Evolutionary conservation across 1,139 yeast species (phyloP).

Genomic region (Suhomyces yuchorum): DNA sequence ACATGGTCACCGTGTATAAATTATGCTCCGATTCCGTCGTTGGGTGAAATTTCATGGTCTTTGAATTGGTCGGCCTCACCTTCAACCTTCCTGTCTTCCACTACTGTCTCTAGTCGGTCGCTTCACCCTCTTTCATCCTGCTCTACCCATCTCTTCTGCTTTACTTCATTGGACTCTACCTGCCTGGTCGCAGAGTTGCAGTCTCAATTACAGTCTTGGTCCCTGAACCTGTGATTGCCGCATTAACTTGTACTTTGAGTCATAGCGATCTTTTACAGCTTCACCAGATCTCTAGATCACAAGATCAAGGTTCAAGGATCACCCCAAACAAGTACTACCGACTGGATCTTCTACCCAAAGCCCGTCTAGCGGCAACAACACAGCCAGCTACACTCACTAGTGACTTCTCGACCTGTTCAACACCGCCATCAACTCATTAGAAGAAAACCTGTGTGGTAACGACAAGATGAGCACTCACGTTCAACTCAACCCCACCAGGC

Average conservation of each 20-base stretch:
- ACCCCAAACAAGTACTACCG: background rate
- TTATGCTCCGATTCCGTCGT: background rate
- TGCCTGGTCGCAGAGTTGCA: background rate
- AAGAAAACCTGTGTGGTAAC: no score
- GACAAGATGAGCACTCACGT: slow-evolving; percentile 17
- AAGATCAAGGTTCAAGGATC: background rate
- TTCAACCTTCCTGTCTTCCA: background rate
- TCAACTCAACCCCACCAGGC: slow-evolving; percentile 39
- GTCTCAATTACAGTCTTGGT: background rate
- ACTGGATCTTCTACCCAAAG: background rate
- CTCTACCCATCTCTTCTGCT: background rate
- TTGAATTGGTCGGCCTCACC: background rate
- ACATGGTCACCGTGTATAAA: background rate
- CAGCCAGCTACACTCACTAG: no score
- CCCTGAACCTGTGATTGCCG: background rate
- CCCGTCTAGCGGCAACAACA: background rate
- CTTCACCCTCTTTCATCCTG: no score
- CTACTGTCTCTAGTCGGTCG: no score
- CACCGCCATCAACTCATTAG: no score
- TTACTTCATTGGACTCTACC: background rate
- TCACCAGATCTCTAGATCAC: background rate
- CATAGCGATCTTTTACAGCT: background rate
- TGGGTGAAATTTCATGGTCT: background rate
- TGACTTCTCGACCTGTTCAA: no score
- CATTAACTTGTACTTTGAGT: background rate